Base-by-base conservation (phyloP, 2,329 filamentous ascomycete species). In the Aspergillus novofumigatus region DNA sequence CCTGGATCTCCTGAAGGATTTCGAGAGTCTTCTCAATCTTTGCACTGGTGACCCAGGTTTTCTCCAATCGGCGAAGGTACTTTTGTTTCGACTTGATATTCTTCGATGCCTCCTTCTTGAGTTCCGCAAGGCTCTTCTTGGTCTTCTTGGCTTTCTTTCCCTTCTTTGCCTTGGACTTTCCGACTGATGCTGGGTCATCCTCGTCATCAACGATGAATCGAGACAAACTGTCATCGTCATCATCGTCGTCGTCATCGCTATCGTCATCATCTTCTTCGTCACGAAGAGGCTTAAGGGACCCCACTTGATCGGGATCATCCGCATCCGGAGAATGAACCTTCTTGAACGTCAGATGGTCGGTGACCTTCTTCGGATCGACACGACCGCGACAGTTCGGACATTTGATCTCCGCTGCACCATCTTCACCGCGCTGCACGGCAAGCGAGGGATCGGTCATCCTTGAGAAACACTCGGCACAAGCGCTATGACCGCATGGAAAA, bases 401-500 rank as follows among this genome's bases (percentile, higher is more conserved):
- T 69, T 83, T 88, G 41, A 84, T 78, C 56, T 77, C 77, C 48
- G 71, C 72, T 25, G 60, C 65, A 5, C 70, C 76, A 51, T 89
- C 87, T 35, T 86, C 78, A 4, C 86, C 89, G 56, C 85, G 79
- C 28, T 78, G 82, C 45, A 88, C 75, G 17, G 77, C 78, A 54
- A 80, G 77, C 1, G 80, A 74, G 3, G 86, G 85, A 60, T 91
- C 89, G 0, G 81, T 80, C 49, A 95, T 81, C 54, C 82, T 84
- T 5, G 84, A 81, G 59, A 94, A 86, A 69, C 92, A 96, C 60
- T 92, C 88, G 1, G 82, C 77, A 72, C 92, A 96, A 25, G 86
- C 86, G 58, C 87, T 85, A 67, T 96, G 92, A 1, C 92, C 92
- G 67, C 92, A 96, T 1, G 91, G 91, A 52, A 91, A 80, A 71